Conservation (phyloP, 345 rosid genomes). For the Pistacia integerrima region DNA sequence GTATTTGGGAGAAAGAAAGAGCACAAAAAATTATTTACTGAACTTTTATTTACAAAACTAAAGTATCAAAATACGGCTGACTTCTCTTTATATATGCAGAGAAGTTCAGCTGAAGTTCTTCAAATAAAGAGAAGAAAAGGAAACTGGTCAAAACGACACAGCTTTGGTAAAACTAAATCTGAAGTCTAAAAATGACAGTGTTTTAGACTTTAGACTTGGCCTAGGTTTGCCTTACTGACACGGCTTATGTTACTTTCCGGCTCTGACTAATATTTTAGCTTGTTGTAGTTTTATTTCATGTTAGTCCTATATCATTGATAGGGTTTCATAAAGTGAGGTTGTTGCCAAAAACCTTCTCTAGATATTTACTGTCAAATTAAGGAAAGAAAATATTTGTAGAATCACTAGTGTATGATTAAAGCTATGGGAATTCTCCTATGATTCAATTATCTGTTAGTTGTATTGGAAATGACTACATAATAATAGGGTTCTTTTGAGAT, state of each 20-base stretch:
- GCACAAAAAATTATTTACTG: no score
- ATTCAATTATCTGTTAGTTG: not conserved
- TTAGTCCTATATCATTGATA: not conserved
- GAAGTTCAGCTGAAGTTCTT: no score
- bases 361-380: not conserved
- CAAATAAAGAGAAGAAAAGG: no score
- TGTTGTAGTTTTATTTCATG: conserved; percentile 1
- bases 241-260: not conserved
- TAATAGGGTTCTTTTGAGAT: not conserved
- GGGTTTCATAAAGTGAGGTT: not conserved
- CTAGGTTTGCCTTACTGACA: no score
- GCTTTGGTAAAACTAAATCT: no score
- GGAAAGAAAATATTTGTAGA: not conserved
- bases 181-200: no score
- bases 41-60: no score
- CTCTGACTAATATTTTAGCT: not conserved
- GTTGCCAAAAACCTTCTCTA: not conserved
- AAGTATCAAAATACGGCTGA: no score
- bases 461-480: not conserved
- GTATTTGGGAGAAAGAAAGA: no score
- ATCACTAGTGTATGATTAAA: not conserved
- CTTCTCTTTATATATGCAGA: no score
- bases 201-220: no score
- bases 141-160: no score
- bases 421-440: not conserved